Evolutionary conservation across 139 green algal species (phyloP).

Genomic region (Marvania coccoides): DNA sequence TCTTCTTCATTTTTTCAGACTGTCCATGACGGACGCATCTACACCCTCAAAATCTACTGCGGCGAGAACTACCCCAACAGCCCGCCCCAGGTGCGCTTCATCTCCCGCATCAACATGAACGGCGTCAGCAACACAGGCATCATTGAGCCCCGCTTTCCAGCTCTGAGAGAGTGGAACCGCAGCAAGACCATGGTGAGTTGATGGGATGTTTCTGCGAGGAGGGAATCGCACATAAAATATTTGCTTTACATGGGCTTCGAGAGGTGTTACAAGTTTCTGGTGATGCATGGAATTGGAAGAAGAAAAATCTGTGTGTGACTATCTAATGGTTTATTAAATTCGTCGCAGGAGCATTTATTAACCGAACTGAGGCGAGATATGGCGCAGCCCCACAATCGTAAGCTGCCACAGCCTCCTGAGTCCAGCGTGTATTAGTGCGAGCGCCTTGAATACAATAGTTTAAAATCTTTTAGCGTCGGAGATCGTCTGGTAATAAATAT

Average conservation of each 20-base stretch:
- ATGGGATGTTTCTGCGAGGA: too few relatives aligned
- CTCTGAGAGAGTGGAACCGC: slow-evolving; percentile 72
- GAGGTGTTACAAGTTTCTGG: too few relatives aligned
- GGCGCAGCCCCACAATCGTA: slow-evolving; percentile 68
- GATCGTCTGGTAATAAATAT: too few relatives aligned
- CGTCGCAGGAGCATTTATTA: slow-evolving; percentile 48
- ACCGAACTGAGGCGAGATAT: slow-evolving; percentile 88
- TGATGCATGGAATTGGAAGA: slow-evolving; percentile 3
- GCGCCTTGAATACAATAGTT: too few relatives aligned
- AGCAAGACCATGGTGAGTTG: slow-evolving; percentile 85
- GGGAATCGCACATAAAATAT: too few relatives aligned
- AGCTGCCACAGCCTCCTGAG: slow-evolving; percentile 87
- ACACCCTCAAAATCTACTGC: slow-evolving; percentile 80
- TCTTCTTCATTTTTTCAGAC: slow-evolving; percentile 28
- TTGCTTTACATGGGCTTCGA: too few relatives aligned
- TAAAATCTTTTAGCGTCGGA: too few relatives aligned
- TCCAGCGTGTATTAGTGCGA: slow-evolving; percentile 31
- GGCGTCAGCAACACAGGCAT: slow-evolving; percentile 33
- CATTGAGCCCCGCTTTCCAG: slow-evolving; percentile 48
- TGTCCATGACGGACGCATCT: slow-evolving; percentile 88
- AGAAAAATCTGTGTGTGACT: not conserved
- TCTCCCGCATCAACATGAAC: slow-evolving; percentile 40
- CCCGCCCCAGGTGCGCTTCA: slow-evolving; percentile 42
- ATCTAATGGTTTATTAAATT: not conserved
- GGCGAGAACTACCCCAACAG: slow-evolving; percentile 75